Evolutionary conservation across 495 filamentous ascomycete genomes (phyloP), one percentile per base, ranked within the genome.

Genomic region (Parathielavia hyrcaniae): DNA sequence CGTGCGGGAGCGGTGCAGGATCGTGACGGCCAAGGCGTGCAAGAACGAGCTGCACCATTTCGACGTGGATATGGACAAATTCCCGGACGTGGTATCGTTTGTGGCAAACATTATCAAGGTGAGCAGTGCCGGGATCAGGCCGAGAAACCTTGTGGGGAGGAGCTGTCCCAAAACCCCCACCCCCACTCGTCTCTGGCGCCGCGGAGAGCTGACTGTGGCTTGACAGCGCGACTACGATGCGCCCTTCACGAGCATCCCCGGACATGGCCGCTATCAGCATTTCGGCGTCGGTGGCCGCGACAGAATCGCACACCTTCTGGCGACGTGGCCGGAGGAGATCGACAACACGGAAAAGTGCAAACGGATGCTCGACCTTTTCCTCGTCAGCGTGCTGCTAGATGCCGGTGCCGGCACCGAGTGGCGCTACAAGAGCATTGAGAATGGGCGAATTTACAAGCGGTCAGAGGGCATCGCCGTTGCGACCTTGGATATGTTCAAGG

Each of bases 81-180:
- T 97, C 67, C 70, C 79, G 35, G 90, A 91, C 57, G 92, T 92
- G 1, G 91, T 90, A 4, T 83, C 80, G n/a, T 98, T 96, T 69
- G 86, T 98, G 10, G 87, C 95, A 30, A 88, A 89, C 17, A 96
- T 98, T 57, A 97, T 98, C 76, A 97, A 97, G 88, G 93, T 91
- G 34, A 43, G 69, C 53, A 17, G 23, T 44, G 51, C 34, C 36
- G 45, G 14, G 36, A 32, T 5, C 8, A 38, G 22, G 40, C 14
- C 7, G 5, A 11, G 19, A 34, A 0, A 36, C 13, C 20, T 38
- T 36, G 14, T 19, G 16, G 12, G 19, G 4, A 36, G 26, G 26
- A 3, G 11, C 47, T n/a, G 14, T 13, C n/a, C n/a, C n/a, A n/a
- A n/a, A n/a, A n/a, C 9, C 19, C 34, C 35, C 13, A n/a, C n/a